Conservation (phyloP, 1,284 basidiomycete genomes). For the Cystobasidiaceae sp. region DNA sequence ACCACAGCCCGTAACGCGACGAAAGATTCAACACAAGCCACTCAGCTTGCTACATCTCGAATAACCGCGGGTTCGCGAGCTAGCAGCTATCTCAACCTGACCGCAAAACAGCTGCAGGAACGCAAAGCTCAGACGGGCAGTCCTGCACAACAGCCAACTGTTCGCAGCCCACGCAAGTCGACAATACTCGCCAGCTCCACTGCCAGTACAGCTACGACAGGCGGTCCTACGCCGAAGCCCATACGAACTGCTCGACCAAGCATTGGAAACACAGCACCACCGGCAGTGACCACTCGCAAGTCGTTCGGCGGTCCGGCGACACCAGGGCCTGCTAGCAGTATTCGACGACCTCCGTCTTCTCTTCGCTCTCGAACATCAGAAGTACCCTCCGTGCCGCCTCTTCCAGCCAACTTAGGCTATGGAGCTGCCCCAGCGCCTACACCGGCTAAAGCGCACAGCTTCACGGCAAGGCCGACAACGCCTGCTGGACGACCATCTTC, state of each 20-base stretch:
- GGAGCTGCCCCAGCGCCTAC: not conserved
- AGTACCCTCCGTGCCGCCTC: constrained; percentile 22
- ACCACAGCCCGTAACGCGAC: constrained; percentile 33
- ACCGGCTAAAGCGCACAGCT: constrained; percentile 12
- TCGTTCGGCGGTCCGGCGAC: not conserved
- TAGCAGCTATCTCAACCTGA: constrained; percentile 60
- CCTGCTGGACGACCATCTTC: constrained; percentile 24
- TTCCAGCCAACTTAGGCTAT: not conserved
- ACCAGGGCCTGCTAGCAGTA: not conserved
- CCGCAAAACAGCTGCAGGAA: constrained; percentile 36
- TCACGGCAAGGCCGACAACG: constrained; percentile 14
- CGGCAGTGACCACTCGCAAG: too few species aligned
- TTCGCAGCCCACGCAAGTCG: constrained; percentile 33
- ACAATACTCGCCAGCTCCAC: constrained; percentile 30
- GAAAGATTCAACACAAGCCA: constrained; percentile 37
- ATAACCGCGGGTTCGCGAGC: constrained; percentile 76
- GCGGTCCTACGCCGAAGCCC: constrained; percentile 43
- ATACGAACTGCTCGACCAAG: constrained; percentile 35
- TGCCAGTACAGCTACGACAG: constrained; percentile 36
- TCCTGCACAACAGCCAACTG: constrained; percentile 38
- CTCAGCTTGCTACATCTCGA: constrained; percentile 47
- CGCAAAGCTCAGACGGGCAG: constrained; percentile 8
- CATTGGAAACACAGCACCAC: not conserved
- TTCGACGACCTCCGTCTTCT: constrained; percentile 19
- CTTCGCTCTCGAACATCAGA: constrained; percentile 20